phyloP scores from a whole-genome alignment of 1,284 basidiomycete species.

The Xerocomus minutiporus region DNA sequence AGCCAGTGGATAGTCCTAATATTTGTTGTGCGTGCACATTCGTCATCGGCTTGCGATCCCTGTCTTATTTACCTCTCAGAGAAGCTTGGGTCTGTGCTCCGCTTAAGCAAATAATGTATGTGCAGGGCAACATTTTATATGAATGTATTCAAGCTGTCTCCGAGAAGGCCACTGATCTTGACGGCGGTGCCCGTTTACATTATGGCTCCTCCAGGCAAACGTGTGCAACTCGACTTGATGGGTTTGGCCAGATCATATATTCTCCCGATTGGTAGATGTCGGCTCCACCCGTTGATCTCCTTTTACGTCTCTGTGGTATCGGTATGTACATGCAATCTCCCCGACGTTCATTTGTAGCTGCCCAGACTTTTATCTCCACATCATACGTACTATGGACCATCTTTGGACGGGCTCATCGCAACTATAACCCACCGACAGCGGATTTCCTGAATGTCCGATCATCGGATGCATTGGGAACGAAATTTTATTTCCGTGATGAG shows the following conservation, averaged over 20 bases:
- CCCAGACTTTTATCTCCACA: slow-evolving; percentile 16
- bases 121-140: slow-evolving; percentile 3
- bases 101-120: background rate
- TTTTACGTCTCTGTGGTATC: slow-evolving; percentile 13
- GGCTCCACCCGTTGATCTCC: slow-evolving; percentile 12
- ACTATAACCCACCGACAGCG: slow-evolving; percentile 10
- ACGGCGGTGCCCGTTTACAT: slow-evolving; percentile 5
- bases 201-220: slow-evolving; percentile 1
- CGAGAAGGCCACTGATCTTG: slow-evolving; percentile 7
- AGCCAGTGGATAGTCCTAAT: background rate
- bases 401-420: slow-evolving; percentile 11
- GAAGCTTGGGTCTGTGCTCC: background rate
- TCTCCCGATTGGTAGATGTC: slow-evolving; percentile 3
- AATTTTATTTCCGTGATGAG: slow-evolving; percentile 18
- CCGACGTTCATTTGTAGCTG: slow-evolving; percentile 6
- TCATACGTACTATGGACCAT: slow-evolving; percentile 17
- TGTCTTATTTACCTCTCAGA: background rate
- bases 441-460: slow-evolving; percentile 18
- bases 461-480: slow-evolving; percentile 18
- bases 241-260: background rate
- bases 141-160: slow-evolving; percentile 2
- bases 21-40: background rate
- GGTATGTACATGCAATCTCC: slow-evolving; percentile 7
- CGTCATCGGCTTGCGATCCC: slow-evolving; percentile 1
- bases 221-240: slow-evolving; percentile 1